Evolutionary conservation across 2,329 filamentous ascomycete species (phyloP).

Genomic region (Fusarium tanahbumbuense): DNA sequence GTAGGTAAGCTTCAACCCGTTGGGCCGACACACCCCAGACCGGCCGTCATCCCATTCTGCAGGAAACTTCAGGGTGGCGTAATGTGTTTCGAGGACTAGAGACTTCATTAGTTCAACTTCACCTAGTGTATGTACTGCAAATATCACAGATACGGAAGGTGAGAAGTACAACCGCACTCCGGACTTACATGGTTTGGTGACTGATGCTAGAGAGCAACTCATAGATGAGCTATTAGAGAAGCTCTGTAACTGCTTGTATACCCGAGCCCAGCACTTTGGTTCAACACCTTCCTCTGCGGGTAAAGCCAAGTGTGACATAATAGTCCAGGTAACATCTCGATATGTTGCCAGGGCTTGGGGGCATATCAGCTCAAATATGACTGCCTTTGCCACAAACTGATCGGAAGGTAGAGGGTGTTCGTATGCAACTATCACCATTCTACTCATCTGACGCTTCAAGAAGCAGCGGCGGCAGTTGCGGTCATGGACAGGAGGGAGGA

Average conservation of each 20-base stretch:
- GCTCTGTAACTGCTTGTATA: slow-evolving; percentile 40
- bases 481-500: slow-evolving; percentile 23
- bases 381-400: slow-evolving; percentile 46
- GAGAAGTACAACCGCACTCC: background rate
- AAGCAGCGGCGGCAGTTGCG: slow-evolving; percentile 52
- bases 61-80: slow-evolving; percentile 42
- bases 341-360: slow-evolving; percentile 53
- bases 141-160: background rate
- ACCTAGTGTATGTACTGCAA: background rate
- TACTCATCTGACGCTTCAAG: slow-evolving; percentile 43
- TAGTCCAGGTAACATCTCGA: slow-evolving; percentile 56
- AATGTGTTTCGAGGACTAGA: slow-evolving; percentile 46
- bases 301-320: slow-evolving; percentile 50
- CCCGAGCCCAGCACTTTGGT: slow-evolving; percentile 42
- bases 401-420: slow-evolving; percentile 56
- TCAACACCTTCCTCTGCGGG: slow-evolving; percentile 27
- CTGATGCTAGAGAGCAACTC: slow-evolving; percentile 46
- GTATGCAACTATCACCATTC: slow-evolving; percentile 52
- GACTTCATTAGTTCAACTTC: background rate
- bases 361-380: slow-evolving; percentile 57
- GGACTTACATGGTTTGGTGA: slow-evolving; percentile 48
- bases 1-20: slow-evolving; percentile 39
- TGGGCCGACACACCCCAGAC: slow-evolving; percentile 42
- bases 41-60: slow-evolving; percentile 46
- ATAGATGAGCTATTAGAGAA: slow-evolving; percentile 26